phyloP scores from a whole-genome alignment of 2,329 filamentous ascomycete species.

The Ambrosiella xylebori region DNA sequence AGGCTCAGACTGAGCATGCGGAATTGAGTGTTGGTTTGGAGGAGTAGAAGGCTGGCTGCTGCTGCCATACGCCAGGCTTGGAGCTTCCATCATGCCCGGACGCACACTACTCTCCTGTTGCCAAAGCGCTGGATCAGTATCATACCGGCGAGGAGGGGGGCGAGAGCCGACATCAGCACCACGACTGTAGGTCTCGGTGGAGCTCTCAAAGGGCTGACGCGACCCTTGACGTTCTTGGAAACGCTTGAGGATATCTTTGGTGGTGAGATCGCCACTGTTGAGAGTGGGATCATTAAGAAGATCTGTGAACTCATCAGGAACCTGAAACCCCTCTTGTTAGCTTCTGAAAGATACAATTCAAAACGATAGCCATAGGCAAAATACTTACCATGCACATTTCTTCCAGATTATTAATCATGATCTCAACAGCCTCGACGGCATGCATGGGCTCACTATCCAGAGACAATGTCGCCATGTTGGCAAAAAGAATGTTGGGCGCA shows the following conservation, averaged over 20 bases:
- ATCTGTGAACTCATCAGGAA: conserved; percentile 78
- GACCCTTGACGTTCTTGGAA: conserved; percentile 61
- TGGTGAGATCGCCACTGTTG: conserved; percentile 71
- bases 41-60: conserved; percentile 12
- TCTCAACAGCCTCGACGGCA: conserved; percentile 83
- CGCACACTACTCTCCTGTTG: conserved; percentile 72
- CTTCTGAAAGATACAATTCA: not conserved
- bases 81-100: conserved; percentile 47
- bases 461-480: conserved; percentile 43
- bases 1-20: conserved; percentile 10
- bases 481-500: conserved; percentile 83
- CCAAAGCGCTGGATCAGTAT: conserved; percentile 74
- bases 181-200: conserved; percentile 35
- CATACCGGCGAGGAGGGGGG: conserved; percentile 46
- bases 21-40: conserved; percentile 12
- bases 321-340: conserved; percentile 33
- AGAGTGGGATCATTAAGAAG: conserved; percentile 70
- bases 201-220: conserved; percentile 39
- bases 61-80: conserved; percentile 19
- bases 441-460: conserved; percentile 80
- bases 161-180: conserved; percentile 36
- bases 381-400: conserved; percentile 83
- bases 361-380: not conserved
- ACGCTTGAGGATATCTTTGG: conserved; percentile 89
- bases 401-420: conserved; percentile 82